Percentiles rank a stretch among this genome's conserved stretches.
Evolutionary conservation across 2,329 filamentous ascomycete genomes (phyloP).

Genomic region (Pseudocercospora fuligena): DNA sequence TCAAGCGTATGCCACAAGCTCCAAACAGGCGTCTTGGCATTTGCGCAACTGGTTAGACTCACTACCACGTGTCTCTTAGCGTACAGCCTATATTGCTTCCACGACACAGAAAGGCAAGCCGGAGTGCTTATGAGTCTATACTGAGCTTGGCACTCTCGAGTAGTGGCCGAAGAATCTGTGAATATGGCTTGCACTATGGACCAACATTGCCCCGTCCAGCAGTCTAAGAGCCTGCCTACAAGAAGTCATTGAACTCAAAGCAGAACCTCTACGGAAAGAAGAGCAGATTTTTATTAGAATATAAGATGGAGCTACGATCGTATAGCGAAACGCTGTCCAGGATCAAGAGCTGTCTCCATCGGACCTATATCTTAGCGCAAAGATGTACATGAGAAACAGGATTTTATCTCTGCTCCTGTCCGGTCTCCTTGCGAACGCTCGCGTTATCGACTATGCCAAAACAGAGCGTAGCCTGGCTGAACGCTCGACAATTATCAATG

Average conservation of each 20-base stretch:
- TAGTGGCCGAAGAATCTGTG: too few relatives aligned
- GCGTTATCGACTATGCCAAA: not conserved
- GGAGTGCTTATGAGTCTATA: too few relatives aligned
- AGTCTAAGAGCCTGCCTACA: not conserved
- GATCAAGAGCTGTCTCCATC: not conserved
- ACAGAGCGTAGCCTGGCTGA: not conserved
- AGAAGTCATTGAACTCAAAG: not conserved
- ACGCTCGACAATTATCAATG: not conserved
- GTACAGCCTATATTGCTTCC: too few relatives aligned
- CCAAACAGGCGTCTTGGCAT: too few relatives aligned
- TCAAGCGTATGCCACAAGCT: too few relatives aligned
- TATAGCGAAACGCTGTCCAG: not conserved
- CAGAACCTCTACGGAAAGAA: not conserved
- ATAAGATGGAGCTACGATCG: not conserved
- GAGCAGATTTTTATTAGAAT: not conserved
- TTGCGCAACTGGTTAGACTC: too few relatives aligned
- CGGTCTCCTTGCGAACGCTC: not conserved
- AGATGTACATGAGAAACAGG: not conserved
- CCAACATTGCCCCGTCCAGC: not conserved
- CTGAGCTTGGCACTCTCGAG: too few relatives aligned
- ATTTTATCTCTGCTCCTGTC: not conserved
- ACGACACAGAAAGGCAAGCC: too few relatives aligned
- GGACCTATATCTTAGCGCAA: not conserved
- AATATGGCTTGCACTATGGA: too few relatives aligned
- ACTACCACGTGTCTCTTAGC: too few relatives aligned